phyloP scores from a whole-genome alignment of 495 filamentous ascomycete species.

The Ascobolus immersus region DNA sequence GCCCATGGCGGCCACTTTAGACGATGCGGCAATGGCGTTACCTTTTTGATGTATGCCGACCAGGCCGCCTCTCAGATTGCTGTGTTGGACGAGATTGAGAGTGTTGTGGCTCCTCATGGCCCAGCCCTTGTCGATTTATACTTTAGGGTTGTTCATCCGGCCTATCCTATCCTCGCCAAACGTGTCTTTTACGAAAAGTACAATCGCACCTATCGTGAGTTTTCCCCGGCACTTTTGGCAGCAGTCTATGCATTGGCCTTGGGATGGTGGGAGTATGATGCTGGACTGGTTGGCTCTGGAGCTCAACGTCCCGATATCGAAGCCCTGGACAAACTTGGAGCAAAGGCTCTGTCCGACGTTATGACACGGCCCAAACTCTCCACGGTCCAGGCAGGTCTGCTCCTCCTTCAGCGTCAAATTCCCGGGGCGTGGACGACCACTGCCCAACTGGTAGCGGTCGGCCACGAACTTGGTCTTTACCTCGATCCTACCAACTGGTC shows the following conservation, averaged over 20 bases:
- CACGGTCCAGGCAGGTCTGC: constrained; percentile 69
- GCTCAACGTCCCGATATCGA: constrained; percentile 44
- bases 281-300: constrained; percentile 27
- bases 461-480: constrained; percentile 64
- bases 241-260: constrained; percentile 77
- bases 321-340: constrained; percentile 52
- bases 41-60: constrained; percentile 38
- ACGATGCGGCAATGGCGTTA: constrained; percentile 57
- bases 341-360: constrained; percentile 44
- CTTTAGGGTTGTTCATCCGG: constrained; percentile 68
- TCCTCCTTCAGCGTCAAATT: constrained; percentile 71
- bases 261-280: constrained; percentile 63
- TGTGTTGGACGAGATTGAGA: constrained; percentile 54
- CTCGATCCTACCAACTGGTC: constrained; percentile 72
- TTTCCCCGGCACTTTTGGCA: constrained; percentile 63
- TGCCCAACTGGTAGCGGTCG: constrained; percentile 55
- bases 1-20: constrained; percentile 35
- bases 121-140: constrained; percentile 61
- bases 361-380: constrained; percentile 73
- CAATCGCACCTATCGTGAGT: constrained; percentile 41
- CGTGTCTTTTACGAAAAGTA: constrained; percentile 68
- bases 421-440: constrained; percentile 39
- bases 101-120: constrained; percentile 57
- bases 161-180: constrained; percentile 74
- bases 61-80: constrained; percentile 30